A percentile compares a stretch with the other conserved stretches of the same genome.
phyloP scores from a whole-genome alignment of 257 asterid species.

The Solanum stenotomum region DNA sequence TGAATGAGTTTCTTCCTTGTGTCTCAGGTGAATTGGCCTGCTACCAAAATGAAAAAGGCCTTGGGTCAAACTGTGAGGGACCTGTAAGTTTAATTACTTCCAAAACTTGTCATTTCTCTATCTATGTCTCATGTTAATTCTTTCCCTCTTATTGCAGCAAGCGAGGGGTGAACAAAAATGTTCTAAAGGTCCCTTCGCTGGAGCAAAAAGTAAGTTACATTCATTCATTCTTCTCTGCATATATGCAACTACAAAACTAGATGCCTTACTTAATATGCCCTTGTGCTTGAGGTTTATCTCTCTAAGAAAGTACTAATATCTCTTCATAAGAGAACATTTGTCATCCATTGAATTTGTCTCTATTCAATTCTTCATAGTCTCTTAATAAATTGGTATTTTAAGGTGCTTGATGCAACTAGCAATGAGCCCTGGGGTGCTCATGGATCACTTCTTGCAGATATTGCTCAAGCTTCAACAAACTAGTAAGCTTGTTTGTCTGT shows the following conservation, averaged over 20 bases:
- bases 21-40: conserved; percentile 8
- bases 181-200: conserved; percentile 84
- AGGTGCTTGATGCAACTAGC: conserved; percentile 99
- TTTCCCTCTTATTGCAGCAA: conserved; percentile 55
- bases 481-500: conserved; percentile 27
- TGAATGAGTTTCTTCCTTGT: background rate
- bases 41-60: conserved; percentile 79
- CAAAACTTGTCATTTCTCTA: background rate
- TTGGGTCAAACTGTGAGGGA: conserved; percentile 91
- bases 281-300: background rate
- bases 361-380: background rate
- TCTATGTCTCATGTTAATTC: background rate
- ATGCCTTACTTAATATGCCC: background rate
- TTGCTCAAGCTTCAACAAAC: conserved; percentile 84
- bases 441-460: conserved; percentile 87
- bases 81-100: conserved; percentile 46
- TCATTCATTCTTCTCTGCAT: background rate
- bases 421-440: conserved; percentile 99
- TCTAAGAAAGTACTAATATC: background rate
- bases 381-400: background rate
- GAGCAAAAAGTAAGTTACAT: conserved; percentile 66
- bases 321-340: background rate
- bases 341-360: background rate
- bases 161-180: conserved; percentile 96
- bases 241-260: background rate